Percentiles rank a stretch among this genome's conserved stretches.
Evolutionary conservation across 805 yeast species (phyloP).

Genomic region (Ogataea allantospora): DNA sequence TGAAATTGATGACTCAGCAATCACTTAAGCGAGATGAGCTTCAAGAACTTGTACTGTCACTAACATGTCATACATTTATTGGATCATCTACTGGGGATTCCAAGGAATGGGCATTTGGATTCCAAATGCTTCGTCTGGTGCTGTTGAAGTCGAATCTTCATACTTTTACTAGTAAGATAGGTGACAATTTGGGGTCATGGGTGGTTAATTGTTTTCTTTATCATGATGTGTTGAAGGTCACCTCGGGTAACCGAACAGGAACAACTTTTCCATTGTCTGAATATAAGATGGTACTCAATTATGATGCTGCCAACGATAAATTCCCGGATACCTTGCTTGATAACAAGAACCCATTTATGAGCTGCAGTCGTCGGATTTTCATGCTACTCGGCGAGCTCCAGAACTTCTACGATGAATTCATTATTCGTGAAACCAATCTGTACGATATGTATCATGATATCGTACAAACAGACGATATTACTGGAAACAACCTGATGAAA

Average conservation of each 20-base stretch:
- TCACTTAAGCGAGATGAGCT: background rate
- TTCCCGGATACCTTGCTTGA: background rate
- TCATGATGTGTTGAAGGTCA: slow-evolving; percentile 26
- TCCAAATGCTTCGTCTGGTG: slow-evolving; percentile 16
- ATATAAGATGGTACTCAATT: slow-evolving; percentile 15
- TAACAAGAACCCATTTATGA: slow-evolving; percentile 15
- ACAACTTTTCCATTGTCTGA: slow-evolving; percentile 24
- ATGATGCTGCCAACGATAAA: slow-evolving; percentile 1
- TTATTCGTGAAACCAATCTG: slow-evolving; percentile 3
- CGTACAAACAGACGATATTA: too few species aligned
- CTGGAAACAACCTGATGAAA: slow-evolving; percentile 8
- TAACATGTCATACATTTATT: slow-evolving; percentile 20
- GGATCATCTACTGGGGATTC: slow-evolving; percentile 22
- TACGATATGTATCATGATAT: slow-evolving; percentile 4
- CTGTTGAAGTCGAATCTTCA: slow-evolving; percentile 17
- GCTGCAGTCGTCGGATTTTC: slow-evolving; percentile 21
- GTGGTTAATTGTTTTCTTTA: slow-evolving; percentile 24
- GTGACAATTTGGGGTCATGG: slow-evolving; percentile 13
- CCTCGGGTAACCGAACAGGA: slow-evolving; percentile 19
- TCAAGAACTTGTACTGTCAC: slow-evolving; percentile 15
- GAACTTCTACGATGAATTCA: slow-evolving; percentile 16
- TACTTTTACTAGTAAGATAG: slow-evolving; percentile 9
- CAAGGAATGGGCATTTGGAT: slow-evolving; percentile 21
- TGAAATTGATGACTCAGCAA: background rate
- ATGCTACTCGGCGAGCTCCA: slow-evolving; percentile 22